Conservation (phyloP, 2,329 filamentous ascomycete species). For the Rhynchosporium secalis region DNA sequence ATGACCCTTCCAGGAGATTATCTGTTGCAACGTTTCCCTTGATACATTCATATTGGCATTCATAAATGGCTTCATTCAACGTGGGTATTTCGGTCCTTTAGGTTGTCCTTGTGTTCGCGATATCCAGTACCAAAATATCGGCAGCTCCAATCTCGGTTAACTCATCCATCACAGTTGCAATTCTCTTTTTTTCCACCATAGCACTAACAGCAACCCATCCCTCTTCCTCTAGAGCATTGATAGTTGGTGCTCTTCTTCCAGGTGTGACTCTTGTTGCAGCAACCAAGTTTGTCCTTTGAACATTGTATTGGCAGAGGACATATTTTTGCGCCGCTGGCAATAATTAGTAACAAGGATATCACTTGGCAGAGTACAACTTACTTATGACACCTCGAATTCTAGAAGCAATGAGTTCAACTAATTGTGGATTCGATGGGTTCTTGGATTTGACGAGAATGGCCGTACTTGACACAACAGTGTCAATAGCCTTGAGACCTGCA, state of each 20-base stretch:
- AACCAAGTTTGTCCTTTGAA: conserved; percentile 68
- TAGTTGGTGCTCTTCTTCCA: conserved; percentile 88
- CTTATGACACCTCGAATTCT: conserved; percentile 92
- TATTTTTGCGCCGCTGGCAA: conserved; percentile 76
- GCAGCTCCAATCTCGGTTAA: conserved; percentile 38
- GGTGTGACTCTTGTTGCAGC: conserved; percentile 78
- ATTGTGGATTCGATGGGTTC: conserved; percentile 72
- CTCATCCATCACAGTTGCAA: conserved; percentile 41
- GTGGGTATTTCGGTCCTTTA: conserved; percentile 21
- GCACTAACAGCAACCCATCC: conserved; percentile 42
- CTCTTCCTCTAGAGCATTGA: conserved; percentile 84
- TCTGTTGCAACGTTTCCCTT: no score
- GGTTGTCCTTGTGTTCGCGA: conserved; percentile 39
- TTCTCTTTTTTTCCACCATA: conserved; percentile 40
- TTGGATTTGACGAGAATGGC: conserved; percentile 92
- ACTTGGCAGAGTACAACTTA: conserved; percentile 41
- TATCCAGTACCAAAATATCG: conserved; percentile 41
- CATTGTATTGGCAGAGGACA: conserved; percentile 95
- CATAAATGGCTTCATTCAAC: conserved; percentile 10
- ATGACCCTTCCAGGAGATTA: background rate
- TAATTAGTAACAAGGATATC: conserved; percentile 22
- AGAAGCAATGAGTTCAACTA: conserved; percentile 81
- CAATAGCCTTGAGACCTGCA: conserved; percentile 88
- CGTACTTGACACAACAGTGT: conserved; percentile 84
- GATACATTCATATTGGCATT: background rate